Percentiles rank a stretch among this genome's conserved stretches.
These are phyloP conservation scores for Brassica cretica DNA, from an alignment of 345 rosid genomes.

Conservation along the genomic window DNA sequence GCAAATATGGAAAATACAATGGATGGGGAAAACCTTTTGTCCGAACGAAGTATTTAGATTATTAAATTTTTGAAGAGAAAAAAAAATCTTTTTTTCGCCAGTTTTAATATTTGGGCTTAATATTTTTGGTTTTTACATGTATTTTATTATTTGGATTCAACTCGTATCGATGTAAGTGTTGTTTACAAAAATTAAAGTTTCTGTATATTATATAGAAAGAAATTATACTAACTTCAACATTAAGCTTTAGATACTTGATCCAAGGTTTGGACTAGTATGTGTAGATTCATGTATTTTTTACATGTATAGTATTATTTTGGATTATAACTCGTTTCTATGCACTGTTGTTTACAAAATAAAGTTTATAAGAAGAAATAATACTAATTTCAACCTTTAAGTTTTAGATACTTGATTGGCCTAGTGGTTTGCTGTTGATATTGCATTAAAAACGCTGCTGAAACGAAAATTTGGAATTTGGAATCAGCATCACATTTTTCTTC, in stretches of 20 bases:
- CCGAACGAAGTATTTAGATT: conserved; percentile 7
- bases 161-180: neutral
- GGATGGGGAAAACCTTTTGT: conserved; percentile 20
- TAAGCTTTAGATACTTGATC: neutral
- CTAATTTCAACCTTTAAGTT: neutral
- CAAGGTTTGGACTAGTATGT: neutral
- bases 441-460: neutral
- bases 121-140: neutral
- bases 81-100: neutral
- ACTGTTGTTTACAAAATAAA: neutral
- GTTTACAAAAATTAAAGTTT: neutral
- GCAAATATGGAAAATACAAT: conserved; percentile 20
- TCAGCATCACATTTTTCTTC: neutral
- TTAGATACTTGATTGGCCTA: neutral
- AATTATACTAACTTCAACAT: neutral
- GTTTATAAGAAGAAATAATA: neutral
- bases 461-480: neutral
- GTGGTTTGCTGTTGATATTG: neutral
- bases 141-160: neutral
- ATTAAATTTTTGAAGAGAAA: neutral
- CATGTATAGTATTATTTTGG: neutral
- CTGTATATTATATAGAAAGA: neutral
- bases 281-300: neutral
- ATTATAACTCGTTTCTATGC: neutral
- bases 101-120: neutral